Evolutionary conservation across 73 alveolate genomes (phyloP).

Genomic region (Uronychia binucleata): DNA sequence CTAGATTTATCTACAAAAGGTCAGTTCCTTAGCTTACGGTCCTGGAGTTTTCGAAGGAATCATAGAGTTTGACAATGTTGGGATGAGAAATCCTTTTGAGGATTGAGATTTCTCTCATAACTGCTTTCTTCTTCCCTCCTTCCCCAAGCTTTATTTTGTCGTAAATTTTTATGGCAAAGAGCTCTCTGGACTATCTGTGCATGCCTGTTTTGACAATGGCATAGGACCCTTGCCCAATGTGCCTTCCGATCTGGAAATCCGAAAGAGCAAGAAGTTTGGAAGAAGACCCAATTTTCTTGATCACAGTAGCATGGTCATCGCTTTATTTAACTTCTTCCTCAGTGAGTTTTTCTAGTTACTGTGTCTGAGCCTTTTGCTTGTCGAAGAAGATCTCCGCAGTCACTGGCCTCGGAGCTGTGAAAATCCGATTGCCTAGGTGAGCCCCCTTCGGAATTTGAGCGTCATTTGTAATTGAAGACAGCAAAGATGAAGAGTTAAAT

Average conservation of each 20-base stretch:
- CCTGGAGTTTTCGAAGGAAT: conserved; percentile 79
- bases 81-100: conserved; percentile 86
- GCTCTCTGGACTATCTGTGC: conserved; percentile 67
- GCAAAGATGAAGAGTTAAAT: too few species aligned
- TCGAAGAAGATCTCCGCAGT: neutral
- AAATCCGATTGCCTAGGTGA: too few species aligned
- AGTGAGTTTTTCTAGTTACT: neutral
- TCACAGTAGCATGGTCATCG: neutral
- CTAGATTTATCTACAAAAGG: conserved; percentile 67
- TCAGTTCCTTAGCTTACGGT: neutral
- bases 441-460: too few species aligned
- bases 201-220: conserved; percentile 84
- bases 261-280: neutral
- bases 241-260: conserved; percentile 68
- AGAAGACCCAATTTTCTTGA: neutral
- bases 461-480: too few species aligned
- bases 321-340: neutral
- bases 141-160: conserved; percentile 87
- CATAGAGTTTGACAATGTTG: conserved; percentile 81
- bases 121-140: conserved; percentile 84
- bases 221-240: conserved; percentile 92
- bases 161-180: conserved; percentile 90
- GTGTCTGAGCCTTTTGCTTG: neutral
- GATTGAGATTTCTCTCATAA: conserved; percentile 84
- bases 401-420: conserved; percentile 1